Evolutionary conservation across 352 stramenopile genomes (phyloP), one percentile per base, ranked within the genome.

Genomic region (Phytophthora quininea): DNA sequence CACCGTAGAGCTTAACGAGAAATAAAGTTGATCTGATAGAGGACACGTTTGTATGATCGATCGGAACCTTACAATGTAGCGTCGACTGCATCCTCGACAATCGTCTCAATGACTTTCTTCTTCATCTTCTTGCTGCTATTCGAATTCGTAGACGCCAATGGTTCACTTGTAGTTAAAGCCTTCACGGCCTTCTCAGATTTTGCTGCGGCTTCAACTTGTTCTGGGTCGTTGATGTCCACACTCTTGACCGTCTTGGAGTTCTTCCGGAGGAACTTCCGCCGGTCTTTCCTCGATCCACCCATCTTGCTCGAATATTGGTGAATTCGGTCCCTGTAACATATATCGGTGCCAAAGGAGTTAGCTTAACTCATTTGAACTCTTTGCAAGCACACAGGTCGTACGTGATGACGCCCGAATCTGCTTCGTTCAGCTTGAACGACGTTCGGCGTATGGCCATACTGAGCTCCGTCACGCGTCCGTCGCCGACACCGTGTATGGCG

Each of bases 291-390:
- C 4, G 75, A 80, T 14, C 87, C 87, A 27, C 78, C 72, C 46
- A 95, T 64, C 43, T 91, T 91, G 69, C 79, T 86, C 48, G 87
- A 92, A 67, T 95, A 89, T 60, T 91, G 69, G 40, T 84, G 79
- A 58, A 93, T 82, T 3, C 84, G 83, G 19, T 92, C 82, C 3
- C 86, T 94, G 45, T 14, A 64, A 24, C 19, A 24, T 24, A 24
- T 24, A 24, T 24, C 19, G 19, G 19, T 24, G 19, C 19, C 19
- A 24, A 24, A 24, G 19, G 19, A 24, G 19, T 24, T 24, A 24
- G 19, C 19, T 24, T 24, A 24, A 24, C 19, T 24, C 19, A 24
- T 24, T 24, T 24, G 19, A 24, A n/a, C 31, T 42, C n/a, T 35
- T 6, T 73, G 46, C 24, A 58, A 27, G 2, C 40, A 27, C 3